Percentiles rank a stretch among this genome's conserved stretches.
These are phyloP conservation scores for Guadua angustifolia DNA, from an alignment of 176 grass and related monocot genomes.

Conservation along the genomic window DNA sequence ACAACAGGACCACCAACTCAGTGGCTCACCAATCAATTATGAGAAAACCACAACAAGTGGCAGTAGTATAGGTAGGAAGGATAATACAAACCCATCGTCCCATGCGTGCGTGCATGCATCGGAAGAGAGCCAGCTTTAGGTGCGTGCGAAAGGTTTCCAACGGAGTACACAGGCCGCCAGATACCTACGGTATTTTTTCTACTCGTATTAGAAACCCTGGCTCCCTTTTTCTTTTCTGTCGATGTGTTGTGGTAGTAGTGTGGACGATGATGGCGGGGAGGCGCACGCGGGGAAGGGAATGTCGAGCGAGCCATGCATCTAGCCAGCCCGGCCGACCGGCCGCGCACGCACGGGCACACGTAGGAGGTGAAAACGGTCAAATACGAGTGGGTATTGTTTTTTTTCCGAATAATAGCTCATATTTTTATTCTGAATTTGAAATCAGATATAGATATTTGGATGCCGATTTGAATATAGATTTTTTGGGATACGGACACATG, in stretches of 20 bases:
- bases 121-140: background rate
- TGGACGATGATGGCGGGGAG: conserved; percentile 57
- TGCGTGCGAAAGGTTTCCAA: conserved; percentile 15
- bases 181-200: background rate
- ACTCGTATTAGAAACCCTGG: background rate
- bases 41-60: background rate
- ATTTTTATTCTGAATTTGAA: too few species aligned
- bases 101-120: background rate
- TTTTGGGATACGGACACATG: too few species aligned
- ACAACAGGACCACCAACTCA: background rate
- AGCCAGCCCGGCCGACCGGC: background rate
- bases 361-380: too few species aligned
- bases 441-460: too few species aligned
- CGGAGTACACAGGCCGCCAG: conserved; percentile 22
- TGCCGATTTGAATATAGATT: too few species aligned
- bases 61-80: too few species aligned
- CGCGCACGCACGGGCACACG: background rate
- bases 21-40: background rate
- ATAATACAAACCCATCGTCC: background rate
- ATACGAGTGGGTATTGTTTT: too few species aligned
- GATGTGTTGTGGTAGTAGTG: background rate
- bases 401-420: too few species aligned
- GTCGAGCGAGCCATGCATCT: conserved; percentile 12
- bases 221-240: background rate
- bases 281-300: conserved; percentile 52